Base-by-base conservation (phyloP, 768 basidiomycete genomes). In the Russula lepida region DNA sequence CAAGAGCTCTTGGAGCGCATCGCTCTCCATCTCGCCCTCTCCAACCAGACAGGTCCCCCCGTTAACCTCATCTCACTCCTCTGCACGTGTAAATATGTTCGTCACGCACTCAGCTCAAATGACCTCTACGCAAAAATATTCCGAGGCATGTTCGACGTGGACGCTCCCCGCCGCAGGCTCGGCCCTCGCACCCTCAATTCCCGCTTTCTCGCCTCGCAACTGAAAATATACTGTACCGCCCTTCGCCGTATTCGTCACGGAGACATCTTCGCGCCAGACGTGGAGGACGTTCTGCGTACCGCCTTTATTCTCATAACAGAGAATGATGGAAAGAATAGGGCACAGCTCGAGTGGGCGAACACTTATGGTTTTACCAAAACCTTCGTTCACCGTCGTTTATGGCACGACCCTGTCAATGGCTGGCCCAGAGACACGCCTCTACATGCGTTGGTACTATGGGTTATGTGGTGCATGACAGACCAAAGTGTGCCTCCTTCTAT, bases 251-350 rank as follows among this genome's bases (percentile, higher is more conserved):
- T 78, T 53, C 70, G 76, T 58, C 49, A 63, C 1, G 64, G 68
- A 28, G 64, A 79, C 58, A 66, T 77, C 46, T 62, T 65, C 41
- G 58, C 68, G 13, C 60, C 68, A 17, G 33, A 54, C 37, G 62
- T 72, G 32, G 64, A 66, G 17, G 69, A 72, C 23, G 76, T 80
- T 15, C 74, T 89, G 23, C 80, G 78, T 72, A 72, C 71, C 0
- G 76, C 76, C 6, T 81, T 79, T 54, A 66, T 85, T 46, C 79
- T 89, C 76, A 69, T 85, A 70, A 71, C 80, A 4, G 86, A 88
- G 63, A 82, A 85, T 71, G 86, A 88, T 70, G 85, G 84, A 35
- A 78, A 78, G 68, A 89, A 89, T 69, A 75, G 76, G 37, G 72
- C 66, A 4, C 84, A 84, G 71, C 79, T 88, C 51, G 64, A 79